A percentile compares a stretch with the other conserved stretches of the same genome.
phyloP scores from a whole-genome alignment of 805 yeast species.

The Yamadazyma philogaea region DNA sequence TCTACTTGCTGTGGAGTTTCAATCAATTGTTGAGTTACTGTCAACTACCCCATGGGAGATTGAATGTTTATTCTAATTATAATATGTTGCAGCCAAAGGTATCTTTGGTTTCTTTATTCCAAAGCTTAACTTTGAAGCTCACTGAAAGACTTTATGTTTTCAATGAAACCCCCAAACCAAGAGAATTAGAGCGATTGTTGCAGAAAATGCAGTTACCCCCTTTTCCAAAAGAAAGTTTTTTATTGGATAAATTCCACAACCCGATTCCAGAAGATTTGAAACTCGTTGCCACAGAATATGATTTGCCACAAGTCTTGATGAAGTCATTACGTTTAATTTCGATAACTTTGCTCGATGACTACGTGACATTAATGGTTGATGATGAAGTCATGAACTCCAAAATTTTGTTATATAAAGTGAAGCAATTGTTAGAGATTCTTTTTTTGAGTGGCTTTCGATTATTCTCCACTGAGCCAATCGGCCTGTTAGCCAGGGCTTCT shows the following conservation, averaged over 20 bases:
- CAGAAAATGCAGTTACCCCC: constrained; percentile 10
- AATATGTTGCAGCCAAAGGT: constrained; percentile 20
- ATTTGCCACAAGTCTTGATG: background rate
- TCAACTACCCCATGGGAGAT: constrained; percentile 15
- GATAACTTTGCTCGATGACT: constrained; percentile 11
- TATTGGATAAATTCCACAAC: constrained; percentile 3
- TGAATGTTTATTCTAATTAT: constrained; percentile 17
- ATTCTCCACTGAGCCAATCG: background rate
- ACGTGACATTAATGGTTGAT: background rate
- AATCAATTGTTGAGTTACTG: constrained; percentile 12
- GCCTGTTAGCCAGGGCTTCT: background rate
- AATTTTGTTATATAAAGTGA: constrained; percentile 5
- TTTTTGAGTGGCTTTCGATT: background rate
- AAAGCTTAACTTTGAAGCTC: constrained; percentile 13
- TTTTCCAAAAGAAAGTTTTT: constrained; percentile 9
- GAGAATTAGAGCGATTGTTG: background rate
- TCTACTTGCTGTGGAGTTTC: constrained; percentile 12
- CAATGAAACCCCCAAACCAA: background rate
- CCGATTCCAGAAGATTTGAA: constrained; percentile 2
- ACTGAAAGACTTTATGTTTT: background rate
- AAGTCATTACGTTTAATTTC: constrained; percentile 10
- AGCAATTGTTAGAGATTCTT: background rate
- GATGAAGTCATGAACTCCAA: background rate
- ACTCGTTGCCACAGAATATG: background rate
- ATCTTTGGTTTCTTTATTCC: constrained; percentile 19